A percentile compares a stretch with the other conserved stretches of the same genome.
These are phyloP conservation scores for Phytophthora pisi DNA, from an alignment of 352 stramenopile genomes.

Conservation along the genomic window DNA sequence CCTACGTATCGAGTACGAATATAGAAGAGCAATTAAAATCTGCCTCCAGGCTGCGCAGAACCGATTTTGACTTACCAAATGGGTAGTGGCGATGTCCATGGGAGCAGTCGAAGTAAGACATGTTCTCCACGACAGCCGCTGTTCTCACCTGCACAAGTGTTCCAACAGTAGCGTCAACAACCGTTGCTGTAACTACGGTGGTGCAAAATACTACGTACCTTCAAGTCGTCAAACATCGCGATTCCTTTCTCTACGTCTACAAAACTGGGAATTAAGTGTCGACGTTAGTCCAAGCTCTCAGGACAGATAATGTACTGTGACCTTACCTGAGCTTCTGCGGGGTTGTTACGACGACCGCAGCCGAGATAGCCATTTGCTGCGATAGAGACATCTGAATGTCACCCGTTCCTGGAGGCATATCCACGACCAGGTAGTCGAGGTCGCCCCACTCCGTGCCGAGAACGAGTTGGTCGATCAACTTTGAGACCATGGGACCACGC, in stretches of 20 bases:
- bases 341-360: conserved; percentile 98
- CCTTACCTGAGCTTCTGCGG: conserved; percentile 94
- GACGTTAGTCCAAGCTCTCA: conserved; percentile 2
- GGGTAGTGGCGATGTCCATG: conserved; percentile 87
- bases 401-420: conserved; percentile 99
- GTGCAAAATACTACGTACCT: conserved; percentile 46
- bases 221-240: conserved; percentile 98
- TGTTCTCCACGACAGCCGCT: conserved; percentile 99
- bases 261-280: conserved; percentile 68
- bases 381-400: conserved; percentile 99
- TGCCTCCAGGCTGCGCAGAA: neutral
- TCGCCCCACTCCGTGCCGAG: conserved; percentile 97
- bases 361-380: conserved; percentile 97
- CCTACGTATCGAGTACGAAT: conserved; percentile 34
- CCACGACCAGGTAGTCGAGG: conserved; percentile 98
- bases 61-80: conserved; percentile 54
- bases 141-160: conserved; percentile 88
- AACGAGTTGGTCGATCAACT: conserved; percentile 97
- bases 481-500: conserved; percentile 98
- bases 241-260: conserved; percentile 99
- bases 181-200: neutral
- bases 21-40: neutral
- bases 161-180: conserved; percentile 1
- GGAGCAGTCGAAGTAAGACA: conserved; percentile 96
- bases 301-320: neutral